These are phyloP conservation scores for Colletotrichum sublineola DNA, from an alignment of 2,329 filamentous ascomycete species.

Conservation along the genomic window DNA sequence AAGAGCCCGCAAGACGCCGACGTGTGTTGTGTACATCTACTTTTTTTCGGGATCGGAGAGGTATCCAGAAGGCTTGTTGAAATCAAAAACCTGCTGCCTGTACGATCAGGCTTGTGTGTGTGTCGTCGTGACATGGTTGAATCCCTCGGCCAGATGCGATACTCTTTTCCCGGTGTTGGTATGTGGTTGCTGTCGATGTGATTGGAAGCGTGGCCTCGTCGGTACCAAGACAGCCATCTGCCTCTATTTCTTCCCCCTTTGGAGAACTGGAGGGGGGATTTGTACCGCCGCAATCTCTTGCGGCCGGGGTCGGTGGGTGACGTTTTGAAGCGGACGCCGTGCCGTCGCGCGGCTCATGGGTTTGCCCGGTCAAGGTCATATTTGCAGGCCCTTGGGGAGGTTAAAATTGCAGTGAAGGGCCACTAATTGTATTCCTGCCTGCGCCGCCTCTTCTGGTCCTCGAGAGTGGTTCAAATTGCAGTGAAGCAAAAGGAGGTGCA, in stretches of 20 bases:
- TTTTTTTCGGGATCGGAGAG: conserved; percentile 9
- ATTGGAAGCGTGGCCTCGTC: not conserved
- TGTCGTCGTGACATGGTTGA: not conserved
- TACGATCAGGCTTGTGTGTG: too few relatives aligned
- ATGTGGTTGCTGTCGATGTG: not conserved
- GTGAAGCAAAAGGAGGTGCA: too few relatives aligned
- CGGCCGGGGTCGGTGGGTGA: too few relatives aligned
- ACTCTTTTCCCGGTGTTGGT: not conserved
- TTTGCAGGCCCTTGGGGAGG: not conserved
- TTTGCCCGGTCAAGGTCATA: not conserved
- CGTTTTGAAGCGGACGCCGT: too few relatives aligned
- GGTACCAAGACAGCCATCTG: not conserved
- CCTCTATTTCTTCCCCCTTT: too few relatives aligned
- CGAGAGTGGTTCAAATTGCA: too few relatives aligned
- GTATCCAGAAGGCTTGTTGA: conserved; percentile 21
- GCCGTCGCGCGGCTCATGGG: too few relatives aligned
- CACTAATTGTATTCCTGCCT: too few relatives aligned
- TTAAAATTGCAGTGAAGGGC: not conserved
- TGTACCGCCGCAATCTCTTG: too few relatives aligned
- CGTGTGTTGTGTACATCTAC: conserved; percentile 31
- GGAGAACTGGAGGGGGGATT: too few relatives aligned
- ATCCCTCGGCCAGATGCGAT: not conserved
- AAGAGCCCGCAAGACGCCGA: conserved; percentile 16
- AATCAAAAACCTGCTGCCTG: not conserved
- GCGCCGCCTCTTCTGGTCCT: too few relatives aligned